Conservation (phyloP, 192 early-diverging fungal genomes). For the Chytriomyces sp. region DNA sequence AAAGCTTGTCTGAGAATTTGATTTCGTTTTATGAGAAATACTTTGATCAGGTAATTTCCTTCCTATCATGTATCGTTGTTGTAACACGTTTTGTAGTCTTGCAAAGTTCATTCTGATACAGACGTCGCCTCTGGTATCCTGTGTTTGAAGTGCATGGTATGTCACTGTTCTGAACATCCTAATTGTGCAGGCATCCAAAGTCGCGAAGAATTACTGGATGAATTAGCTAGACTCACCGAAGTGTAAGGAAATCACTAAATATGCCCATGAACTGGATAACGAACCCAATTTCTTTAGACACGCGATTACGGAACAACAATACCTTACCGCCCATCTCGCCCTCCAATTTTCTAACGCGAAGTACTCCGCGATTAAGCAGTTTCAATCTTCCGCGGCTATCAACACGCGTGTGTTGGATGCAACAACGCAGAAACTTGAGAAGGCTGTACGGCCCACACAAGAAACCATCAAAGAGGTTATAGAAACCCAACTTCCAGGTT, state of each 20-base stretch:
- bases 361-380: neutral
- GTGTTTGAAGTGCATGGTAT: no score
- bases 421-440: no score
- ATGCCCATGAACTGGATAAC: neutral
- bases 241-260: neutral
- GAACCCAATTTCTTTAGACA: neutral
- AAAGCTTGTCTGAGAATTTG: neutral
- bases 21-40: slow-evolving; percentile 2
- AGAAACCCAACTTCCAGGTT: neutral
- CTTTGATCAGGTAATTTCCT: neutral
- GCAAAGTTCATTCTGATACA: neutral
- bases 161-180: no score
- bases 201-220: neutral
- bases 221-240: neutral
- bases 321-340: neutral
- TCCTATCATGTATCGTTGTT: neutral
- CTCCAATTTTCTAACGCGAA: neutral
- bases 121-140: no score
- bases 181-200: neutral
- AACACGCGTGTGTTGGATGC: no score
- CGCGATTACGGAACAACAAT: slow-evolving; percentile 5
- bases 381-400: no score
- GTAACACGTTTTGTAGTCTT: neutral
- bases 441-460: neutral
- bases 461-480: neutral